phyloP scores from a whole-genome alignment of 1,284 basidiomycete species.

The Heterobasidion annosum region DNA sequence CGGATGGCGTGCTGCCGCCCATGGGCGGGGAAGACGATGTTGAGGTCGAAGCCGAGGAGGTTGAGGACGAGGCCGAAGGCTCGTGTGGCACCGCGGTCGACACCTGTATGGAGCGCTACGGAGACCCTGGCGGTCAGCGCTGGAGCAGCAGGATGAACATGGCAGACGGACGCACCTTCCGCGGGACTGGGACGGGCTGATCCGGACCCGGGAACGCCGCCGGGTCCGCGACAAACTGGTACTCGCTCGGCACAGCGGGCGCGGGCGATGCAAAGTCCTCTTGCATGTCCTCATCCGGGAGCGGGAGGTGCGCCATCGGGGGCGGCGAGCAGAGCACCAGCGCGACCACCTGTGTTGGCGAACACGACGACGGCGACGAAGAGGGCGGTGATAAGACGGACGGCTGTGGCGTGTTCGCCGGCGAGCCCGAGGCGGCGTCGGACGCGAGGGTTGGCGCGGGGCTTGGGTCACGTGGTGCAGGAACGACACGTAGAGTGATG shows the following conservation, averaged over 20 bases:
- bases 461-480: not conserved
- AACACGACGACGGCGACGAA: not conserved
- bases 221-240: not conserved
- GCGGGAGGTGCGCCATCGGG: slow-evolving; percentile 1
- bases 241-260: not conserved
- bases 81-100: too few species aligned
- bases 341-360: not conserved
- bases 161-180: not conserved
- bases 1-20: too few species aligned
- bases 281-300: not conserved
- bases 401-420: too few species aligned
- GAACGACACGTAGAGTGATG: slow-evolving; percentile 1
- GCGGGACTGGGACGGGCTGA: not conserved
- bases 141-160: not conserved
- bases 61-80: not conserved
- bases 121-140: not conserved
- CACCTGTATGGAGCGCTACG: not conserved
- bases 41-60: not conserved
- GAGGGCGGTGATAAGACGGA: too few species aligned
- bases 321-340: not conserved
- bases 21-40: not conserved
- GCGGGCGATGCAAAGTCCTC: not conserved
- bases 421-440: not conserved
- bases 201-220: not conserved
- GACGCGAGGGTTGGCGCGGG: not conserved